phyloP scores from a whole-genome alignment of 371 early-diverging fungal species.

The Mucor piriformis region DNA sequence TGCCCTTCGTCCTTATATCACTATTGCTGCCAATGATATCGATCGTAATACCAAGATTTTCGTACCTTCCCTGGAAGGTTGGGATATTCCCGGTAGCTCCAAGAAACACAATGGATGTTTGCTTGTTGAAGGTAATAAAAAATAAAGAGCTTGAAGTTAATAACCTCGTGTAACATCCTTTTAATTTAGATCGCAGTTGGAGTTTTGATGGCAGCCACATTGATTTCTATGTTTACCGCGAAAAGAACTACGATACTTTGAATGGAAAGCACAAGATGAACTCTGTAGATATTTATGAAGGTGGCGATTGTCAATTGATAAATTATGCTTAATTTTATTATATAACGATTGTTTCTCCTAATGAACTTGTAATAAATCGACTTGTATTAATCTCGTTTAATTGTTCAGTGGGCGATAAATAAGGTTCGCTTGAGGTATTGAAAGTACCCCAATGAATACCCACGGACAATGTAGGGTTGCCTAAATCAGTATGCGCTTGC shows the following conservation, averaged over 20 bases:
- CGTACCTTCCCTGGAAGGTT: conserved; percentile 46
- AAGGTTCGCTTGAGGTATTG: conserved; percentile 24
- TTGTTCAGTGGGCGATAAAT: conserved; percentile 13
- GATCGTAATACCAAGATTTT: conserved; percentile 56
- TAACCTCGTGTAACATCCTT: background rate
- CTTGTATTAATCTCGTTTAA: conserved; percentile 8
- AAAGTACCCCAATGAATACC: conserved; percentile 68
- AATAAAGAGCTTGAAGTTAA: background rate
- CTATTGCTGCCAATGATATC: conserved; percentile 49
- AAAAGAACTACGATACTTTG: conserved; percentile 36
- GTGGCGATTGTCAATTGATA: conserved; percentile 48
- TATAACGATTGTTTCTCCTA: conserved; percentile 24
- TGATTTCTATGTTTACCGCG: conserved; percentile 47
- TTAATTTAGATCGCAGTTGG: conserved; percentile 48
- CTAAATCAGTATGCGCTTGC: conserved; percentile 54
- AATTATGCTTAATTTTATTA: conserved; percentile 30
- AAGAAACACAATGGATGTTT: conserved; percentile 57
- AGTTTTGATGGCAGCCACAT: conserved; percentile 48
- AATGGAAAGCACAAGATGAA: conserved; percentile 36
- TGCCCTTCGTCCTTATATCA: conserved; percentile 49
- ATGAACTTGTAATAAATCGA: conserved; percentile 39
- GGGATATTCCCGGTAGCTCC: conserved; percentile 45
- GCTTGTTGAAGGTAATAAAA: conserved; percentile 42
- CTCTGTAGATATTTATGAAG: conserved; percentile 49
- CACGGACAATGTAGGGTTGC: conserved; percentile 43